Base-by-base conservation (phyloP, 495 filamentous ascomycete genomes). In the Penicillium fimorum region DNA sequence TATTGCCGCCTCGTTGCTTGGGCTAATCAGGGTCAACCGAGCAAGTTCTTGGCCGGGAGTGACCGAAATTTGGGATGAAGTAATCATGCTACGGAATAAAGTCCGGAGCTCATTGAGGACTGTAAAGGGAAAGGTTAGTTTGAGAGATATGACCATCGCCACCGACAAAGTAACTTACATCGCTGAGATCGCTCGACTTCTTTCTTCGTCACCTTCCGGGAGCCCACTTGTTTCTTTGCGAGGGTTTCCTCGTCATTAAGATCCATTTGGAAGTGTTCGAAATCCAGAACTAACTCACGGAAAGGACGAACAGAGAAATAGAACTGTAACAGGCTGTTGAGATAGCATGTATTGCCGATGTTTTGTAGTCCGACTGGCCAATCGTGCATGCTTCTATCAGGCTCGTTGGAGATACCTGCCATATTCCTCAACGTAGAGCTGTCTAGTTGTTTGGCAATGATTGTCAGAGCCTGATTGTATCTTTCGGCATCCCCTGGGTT, bases 301-400 rank as follows among this genome's bases (percentile, higher is more conserved):
- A 96, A 80, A 7, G 91, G 86, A 50, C 84, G 87, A 40, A 99
- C 82, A 1, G 92, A 91, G 66, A 94, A 97, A 66, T 95, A 92
- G 63, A 95, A 97, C 63, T 99, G 94, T 12, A 99, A 73, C 30
- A 99, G 80, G 68, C 94, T 97, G 73, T 97, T 97, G 38, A 99
- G 82, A 62, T 99, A 99, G 70, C 94, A 99, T 1, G 94, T 99
- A 60, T 97, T 97, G 41, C 93, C 91, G 58, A 97, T 93, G 59
- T 97, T 99, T 41, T 84, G 82, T 12, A 97, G 78, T 0, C 94
- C 94, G 49, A 93, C 87, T 8, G 92, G 92, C 76, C 85, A 85
- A 13, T 83, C 75, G 1, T 67, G 59, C 20, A 74, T 50, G 48
- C 73, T 59, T 33, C 66, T 66, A 57, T 68, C 69, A 7, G 71